phyloP scores from a whole-genome alignment of 177 flowering plant species.

The Telopea speciosissima region DNA sequence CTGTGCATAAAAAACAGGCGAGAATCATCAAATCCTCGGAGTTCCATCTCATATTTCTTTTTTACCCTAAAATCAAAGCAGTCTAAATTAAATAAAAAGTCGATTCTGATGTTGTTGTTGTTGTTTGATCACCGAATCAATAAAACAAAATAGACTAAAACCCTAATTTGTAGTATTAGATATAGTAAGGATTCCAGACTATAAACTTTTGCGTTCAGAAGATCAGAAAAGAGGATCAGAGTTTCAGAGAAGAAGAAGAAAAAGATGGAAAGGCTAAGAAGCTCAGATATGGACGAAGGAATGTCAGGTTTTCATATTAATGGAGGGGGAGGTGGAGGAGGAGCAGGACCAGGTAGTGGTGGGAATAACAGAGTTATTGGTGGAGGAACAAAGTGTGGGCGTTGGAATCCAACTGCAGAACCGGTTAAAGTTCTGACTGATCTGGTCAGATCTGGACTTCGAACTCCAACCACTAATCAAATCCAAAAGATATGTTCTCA shows the following conservation, averaged over 20 bases:
- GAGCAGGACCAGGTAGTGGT: too few species aligned
- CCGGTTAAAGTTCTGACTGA: conserved; percentile 89
- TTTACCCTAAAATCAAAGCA: conserved; percentile 40
- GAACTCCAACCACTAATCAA: conserved; percentile 95
- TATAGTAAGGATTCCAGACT: background rate
- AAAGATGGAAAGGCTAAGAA: conserved; percentile 5
- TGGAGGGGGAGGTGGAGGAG: too few species aligned
- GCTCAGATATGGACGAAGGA: conserved; percentile 51
- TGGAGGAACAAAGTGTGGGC: conserved; percentile 72
- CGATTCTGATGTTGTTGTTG: conserved; percentile 11
- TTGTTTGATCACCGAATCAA: background rate
- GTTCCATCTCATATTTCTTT: conserved; percentile 16
- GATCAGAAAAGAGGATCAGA: background rate
- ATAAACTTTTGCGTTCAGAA: conserved; percentile 28
- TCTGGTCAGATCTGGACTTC: conserved; percentile 73
- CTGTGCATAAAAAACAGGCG: conserved; percentile 41
- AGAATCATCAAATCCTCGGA: conserved; percentile 33
- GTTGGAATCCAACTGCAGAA: conserved; percentile 92
- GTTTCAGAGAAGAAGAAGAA: background rate
- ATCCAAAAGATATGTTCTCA: conserved; percentile 82
- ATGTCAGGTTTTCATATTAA: conserved; percentile 67
- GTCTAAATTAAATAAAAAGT: conserved; percentile 14
- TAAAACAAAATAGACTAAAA: background rate
- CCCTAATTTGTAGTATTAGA: background rate
- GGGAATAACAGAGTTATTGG: conserved; percentile 8